Conservation (phyloP, 768 basidiomycete species). For the Cystobasidium onofrii region DNA sequence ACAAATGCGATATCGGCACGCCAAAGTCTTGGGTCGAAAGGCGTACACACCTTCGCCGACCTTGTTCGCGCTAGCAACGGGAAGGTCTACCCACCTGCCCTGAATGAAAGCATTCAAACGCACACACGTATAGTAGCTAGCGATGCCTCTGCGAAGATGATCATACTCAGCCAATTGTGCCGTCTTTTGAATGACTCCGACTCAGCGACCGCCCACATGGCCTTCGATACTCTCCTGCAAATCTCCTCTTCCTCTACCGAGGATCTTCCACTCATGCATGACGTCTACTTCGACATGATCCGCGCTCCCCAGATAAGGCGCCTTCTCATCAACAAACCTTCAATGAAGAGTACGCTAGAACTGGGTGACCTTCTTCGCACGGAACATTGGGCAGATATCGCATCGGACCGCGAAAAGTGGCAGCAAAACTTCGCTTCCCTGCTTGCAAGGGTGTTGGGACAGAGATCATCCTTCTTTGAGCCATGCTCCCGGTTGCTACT, state of each 20-base stretch:
- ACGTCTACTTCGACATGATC: background rate
- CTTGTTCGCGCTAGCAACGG: background rate
- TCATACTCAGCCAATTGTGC: background rate
- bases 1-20: background rate
- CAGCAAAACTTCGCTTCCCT: conserved; percentile 26
- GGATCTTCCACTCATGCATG: background rate
- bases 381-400: background rate
- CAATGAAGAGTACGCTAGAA: background rate
- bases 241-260: background rate
- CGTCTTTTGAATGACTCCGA: background rate
- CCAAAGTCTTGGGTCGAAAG: background rate
- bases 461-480: conserved; percentile 57
- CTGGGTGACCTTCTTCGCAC: background rate
- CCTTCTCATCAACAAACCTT: background rate
- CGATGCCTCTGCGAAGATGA: background rate
- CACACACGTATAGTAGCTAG: background rate
- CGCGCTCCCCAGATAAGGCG: background rate
- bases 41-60: background rate
- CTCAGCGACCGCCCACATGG: background rate
- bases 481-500: conserved; percentile 59
- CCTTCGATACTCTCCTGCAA: background rate
- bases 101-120: background rate
- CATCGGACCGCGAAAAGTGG: conserved; percentile 11
- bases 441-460: conserved; percentile 30
- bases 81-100: background rate